phyloP scores from a whole-genome alignment of 139 green algal genomes.

The Closterium sp. region DNA sequence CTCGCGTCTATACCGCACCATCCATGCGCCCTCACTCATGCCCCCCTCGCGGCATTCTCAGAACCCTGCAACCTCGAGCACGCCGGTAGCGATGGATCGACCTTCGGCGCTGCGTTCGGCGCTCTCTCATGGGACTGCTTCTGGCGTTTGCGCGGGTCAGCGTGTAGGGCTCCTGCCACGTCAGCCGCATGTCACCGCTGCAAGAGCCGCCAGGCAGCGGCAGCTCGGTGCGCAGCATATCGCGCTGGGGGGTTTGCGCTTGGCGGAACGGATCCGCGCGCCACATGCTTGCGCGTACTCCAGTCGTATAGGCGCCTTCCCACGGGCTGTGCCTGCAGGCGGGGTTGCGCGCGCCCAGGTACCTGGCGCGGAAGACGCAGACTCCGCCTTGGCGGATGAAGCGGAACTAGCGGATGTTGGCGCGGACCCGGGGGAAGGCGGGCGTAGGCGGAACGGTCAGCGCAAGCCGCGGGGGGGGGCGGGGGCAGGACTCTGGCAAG shows the following conservation, averaged over 20 bases:
- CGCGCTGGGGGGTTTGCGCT: background rate
- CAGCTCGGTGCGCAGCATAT: background rate
- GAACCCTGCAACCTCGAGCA: background rate
- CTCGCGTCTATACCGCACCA: background rate
- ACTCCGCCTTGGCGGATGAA: background rate
- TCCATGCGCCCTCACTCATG: background rate
- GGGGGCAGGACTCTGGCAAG: background rate
- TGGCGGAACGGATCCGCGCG: background rate
- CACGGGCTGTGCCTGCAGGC: background rate
- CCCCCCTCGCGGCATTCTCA: background rate
- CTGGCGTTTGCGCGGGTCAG: background rate
- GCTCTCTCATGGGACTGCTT: background rate
- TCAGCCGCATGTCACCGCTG: background rate
- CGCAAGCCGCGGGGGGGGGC: background rate
- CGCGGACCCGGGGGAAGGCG: background rate
- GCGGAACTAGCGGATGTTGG: background rate
- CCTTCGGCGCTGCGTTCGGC: background rate
- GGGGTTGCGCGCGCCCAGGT: background rate
- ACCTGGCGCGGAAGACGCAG: background rate
- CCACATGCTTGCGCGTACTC: background rate
- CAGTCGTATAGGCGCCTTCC: background rate
- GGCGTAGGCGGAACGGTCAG: background rate
- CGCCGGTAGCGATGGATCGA: too few species aligned
- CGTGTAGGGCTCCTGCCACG: background rate
- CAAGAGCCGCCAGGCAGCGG: background rate